A percentile compares a stretch with the other conserved stretches of the same genome.
phyloP scores from a whole-genome alignment of 2,329 filamentous ascomycete species.

The Ophiocordyceps unilateralis region DNA sequence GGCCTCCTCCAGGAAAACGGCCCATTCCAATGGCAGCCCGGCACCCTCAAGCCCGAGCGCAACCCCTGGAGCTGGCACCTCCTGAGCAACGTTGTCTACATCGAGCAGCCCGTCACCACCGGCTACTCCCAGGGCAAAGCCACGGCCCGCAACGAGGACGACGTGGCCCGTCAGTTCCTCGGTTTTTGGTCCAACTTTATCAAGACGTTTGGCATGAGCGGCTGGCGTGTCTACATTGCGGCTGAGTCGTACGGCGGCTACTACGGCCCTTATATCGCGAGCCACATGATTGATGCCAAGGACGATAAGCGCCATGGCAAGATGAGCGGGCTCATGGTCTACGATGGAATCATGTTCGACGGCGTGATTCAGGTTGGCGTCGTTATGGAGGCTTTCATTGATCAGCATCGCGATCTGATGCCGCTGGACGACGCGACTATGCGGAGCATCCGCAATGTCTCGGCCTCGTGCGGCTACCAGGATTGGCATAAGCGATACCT shows the following conservation, averaged over 20 bases:
- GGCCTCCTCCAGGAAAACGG: slow-evolving; percentile 65
- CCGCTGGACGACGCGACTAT: slow-evolving; percentile 44
- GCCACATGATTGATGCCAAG: slow-evolving; percentile 51
- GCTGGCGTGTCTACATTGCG: slow-evolving; percentile 53
- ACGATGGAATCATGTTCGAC: slow-evolving; percentile 48
- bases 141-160: slow-evolving; percentile 47
- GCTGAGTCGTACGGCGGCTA: slow-evolving; percentile 54
- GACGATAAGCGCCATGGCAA: slow-evolving; percentile 49
- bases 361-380: slow-evolving; percentile 25
- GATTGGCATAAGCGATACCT: slow-evolving; percentile 43
- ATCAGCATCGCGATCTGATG: slow-evolving; percentile 43
- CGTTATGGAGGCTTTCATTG: slow-evolving; percentile 39
- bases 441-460: slow-evolving; percentile 30
- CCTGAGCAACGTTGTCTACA: slow-evolving; percentile 41
- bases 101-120: slow-evolving; percentile 50
- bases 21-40: slow-evolving; percentile 53
- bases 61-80: slow-evolving; percentile 54
- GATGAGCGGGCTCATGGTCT: slow-evolving; percentile 51
- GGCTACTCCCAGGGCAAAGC: slow-evolving; percentile 51
- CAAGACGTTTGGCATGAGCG: slow-evolving; percentile 49
- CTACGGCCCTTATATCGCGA: slow-evolving; percentile 56
- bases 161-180: slow-evolving; percentile 54
- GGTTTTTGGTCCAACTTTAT: slow-evolving; percentile 70
- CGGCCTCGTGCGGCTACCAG: slow-evolving; percentile 43
- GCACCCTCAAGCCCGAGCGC: slow-evolving; percentile 44